Evolutionary conservation across 257 asterid genomes (phyloP).

Genomic region (Avicennia marina): DNA sequence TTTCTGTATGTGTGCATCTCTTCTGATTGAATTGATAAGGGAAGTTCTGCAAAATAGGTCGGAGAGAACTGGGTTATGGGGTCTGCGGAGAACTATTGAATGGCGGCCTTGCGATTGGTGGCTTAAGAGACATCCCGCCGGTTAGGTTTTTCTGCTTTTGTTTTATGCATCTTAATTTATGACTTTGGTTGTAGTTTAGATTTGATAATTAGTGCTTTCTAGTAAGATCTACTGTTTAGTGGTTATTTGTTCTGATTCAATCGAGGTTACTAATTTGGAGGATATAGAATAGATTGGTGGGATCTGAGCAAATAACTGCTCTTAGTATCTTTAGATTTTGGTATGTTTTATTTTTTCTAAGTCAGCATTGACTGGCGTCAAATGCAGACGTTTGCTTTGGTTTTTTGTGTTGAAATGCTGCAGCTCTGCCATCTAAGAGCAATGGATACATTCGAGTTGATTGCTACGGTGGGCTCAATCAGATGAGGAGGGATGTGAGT

Average conservation of each 20-base stretch:
- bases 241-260: not conserved
- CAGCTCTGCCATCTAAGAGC: slow-evolving; percentile 78
- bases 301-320: not conserved
- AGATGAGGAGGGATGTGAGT: slow-evolving; percentile 99
- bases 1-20: not conserved
- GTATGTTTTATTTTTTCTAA: slow-evolving; percentile 33
- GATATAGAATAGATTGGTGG: not conserved
- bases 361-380: slow-evolving; percentile 61
- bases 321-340: slow-evolving; percentile 3
- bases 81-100: slow-evolving; percentile 58
- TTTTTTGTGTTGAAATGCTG: slow-evolving; percentile 94
- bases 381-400: slow-evolving; percentile 91
- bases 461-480: slow-evolving; percentile 99
- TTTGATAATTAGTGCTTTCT: not conserved
- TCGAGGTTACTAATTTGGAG: not conserved
- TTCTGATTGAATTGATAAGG: slow-evolving; percentile 10
- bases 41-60: slow-evolving; percentile 50
- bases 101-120: slow-evolving; percentile 99
- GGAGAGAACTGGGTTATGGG: slow-evolving; percentile 74
- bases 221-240: slow-evolving; percentile 5
- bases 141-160: slow-evolving; percentile 35
- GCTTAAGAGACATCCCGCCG: slow-evolving; percentile 53
- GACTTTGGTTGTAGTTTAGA: not conserved
- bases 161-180: not conserved
- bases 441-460: slow-evolving; percentile 94